phyloP scores from a whole-genome alignment of 768 basidiomycete genomes.

The Lyophyllum semitale region DNA sequence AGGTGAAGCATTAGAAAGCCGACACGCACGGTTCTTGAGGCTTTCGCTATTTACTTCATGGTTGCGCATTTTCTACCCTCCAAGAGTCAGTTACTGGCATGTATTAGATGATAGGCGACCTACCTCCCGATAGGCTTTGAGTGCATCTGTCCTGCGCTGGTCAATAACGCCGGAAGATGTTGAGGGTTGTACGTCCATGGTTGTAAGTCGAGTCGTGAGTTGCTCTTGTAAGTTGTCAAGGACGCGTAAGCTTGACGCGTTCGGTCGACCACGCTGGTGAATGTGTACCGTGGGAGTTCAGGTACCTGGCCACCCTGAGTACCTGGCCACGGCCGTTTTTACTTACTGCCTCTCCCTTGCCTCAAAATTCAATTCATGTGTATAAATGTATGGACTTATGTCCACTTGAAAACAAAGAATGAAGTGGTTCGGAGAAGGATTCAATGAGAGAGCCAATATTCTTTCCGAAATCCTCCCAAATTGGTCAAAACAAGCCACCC shows the following conservation, averaged over 20 bases:
- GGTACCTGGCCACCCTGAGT: no score
- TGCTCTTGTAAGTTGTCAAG: neutral
- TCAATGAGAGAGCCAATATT: no score
- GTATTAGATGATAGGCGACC: conserved; percentile 5
- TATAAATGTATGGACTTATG: no score
- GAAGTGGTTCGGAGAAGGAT: no score
- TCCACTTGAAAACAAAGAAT: no score
- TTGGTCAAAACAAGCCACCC: no score
- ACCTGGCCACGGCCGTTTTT: no score
- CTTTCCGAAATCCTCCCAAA: no score
- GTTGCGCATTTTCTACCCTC: conserved; percentile 83
- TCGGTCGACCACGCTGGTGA: neutral
- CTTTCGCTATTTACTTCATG: conserved; percentile 87
- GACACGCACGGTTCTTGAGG: conserved; percentile 82
- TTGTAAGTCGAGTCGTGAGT: conserved; percentile 1
- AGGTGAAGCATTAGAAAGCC: neutral
- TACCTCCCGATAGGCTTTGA: conserved; percentile 79
- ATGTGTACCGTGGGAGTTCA: neutral
- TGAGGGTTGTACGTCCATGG: conserved; percentile 49
- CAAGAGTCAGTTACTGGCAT: conserved; percentile 10
- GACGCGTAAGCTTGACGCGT: conserved; percentile 31
- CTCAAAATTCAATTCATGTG: no score
- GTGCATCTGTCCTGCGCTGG: conserved; percentile 69
- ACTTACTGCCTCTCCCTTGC: no score
- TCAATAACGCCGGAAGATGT: conserved; percentile 67